Percentiles rank a stretch among this genome's conserved stretches.
These are phyloP conservation scores for Asclepias syriaca DNA, from an alignment of 257 asterid species.

Conservation along the genomic window DNA sequence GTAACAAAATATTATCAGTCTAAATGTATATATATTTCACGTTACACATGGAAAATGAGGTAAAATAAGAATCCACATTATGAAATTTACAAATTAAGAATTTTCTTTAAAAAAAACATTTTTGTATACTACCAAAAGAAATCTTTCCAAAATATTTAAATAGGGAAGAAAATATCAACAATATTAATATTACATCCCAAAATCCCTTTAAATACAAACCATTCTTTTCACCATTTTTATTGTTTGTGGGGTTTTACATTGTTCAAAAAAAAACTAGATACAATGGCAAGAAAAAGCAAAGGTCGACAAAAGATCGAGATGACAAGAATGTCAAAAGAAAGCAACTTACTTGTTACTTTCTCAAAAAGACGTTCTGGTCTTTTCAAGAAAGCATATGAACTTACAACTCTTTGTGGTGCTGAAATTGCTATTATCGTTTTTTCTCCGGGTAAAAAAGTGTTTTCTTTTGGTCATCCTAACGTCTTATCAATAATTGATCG, in stretches of 20 bases:
- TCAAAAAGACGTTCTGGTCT: slow-evolving; percentile 47
- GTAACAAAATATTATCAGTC: not conserved
- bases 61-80: not conserved
- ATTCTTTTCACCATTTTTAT: not conserved
- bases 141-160: not conserved
- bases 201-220: not conserved
- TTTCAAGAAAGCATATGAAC: slow-evolving; percentile 41
- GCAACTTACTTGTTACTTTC: slow-evolving; percentile 42
- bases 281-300: slow-evolving; percentile 30
- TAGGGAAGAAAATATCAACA: slow-evolving; percentile 9
- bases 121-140: not conserved
- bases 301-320: slow-evolving; percentile 45
- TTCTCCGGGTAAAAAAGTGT: slow-evolving; percentile 38
- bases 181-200: not conserved
- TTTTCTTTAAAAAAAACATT: not conserved
- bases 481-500: slow-evolving; percentile 33
- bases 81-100: not conserved
- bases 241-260: not conserved
- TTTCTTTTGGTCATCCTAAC: slow-evolving; percentile 40
- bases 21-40: not conserved
- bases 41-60: slow-evolving; percentile 13
- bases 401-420: slow-evolving; percentile 33
- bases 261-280: no score
- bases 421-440: slow-evolving; percentile 36
- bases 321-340: slow-evolving; percentile 40